Percentiles rank a stretch among this genome's conserved stretches.
phyloP scores from a whole-genome alignment of 2,329 filamentous ascomycete species.

The Claviceps sp. region DNA sequence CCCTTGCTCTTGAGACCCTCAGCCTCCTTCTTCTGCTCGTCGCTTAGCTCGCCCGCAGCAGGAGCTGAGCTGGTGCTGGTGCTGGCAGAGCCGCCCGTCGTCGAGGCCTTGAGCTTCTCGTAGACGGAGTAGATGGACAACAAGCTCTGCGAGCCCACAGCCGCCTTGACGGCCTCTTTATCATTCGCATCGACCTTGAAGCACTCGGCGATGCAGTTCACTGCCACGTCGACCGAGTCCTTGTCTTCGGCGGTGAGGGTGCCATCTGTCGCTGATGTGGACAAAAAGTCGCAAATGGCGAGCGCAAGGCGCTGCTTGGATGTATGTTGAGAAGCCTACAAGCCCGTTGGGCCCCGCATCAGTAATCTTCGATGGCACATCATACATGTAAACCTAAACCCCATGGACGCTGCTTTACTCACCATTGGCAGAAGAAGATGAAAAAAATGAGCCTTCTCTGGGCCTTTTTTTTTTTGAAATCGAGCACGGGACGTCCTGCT shows the following conservation, averaged over 20 bases:
- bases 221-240: constrained; percentile 86
- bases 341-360: too few relatives aligned
- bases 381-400: too few relatives aligned
- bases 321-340: constrained; percentile 26
- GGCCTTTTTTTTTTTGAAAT: too few relatives aligned
- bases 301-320: constrained; percentile 81
- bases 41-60: constrained; percentile 21
- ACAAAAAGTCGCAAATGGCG: constrained; percentile 92
- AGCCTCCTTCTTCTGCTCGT: constrained; percentile 62
- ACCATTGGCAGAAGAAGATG: too few relatives aligned
- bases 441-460: too few relatives aligned
- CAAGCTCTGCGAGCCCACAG: constrained; percentile 76
- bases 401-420: too few relatives aligned
- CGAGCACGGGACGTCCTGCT: too few relatives aligned
- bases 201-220: constrained; percentile 86
- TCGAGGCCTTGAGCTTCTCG: constrained; percentile 69
- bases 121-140: constrained; percentile 89
- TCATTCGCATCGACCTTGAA: constrained; percentile 89
- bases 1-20: constrained; percentile 82
- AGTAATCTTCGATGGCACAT: too few relatives aligned
- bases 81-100: constrained; percentile 25
- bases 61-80: constrained; percentile 11
- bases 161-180: constrained; percentile 56
- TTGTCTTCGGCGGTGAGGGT: constrained; percentile 78
- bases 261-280: constrained; percentile 71